These are phyloP conservation scores for Candida michaelii DNA, from an alignment of 805 yeast species.

Conservation along the genomic window DNA sequence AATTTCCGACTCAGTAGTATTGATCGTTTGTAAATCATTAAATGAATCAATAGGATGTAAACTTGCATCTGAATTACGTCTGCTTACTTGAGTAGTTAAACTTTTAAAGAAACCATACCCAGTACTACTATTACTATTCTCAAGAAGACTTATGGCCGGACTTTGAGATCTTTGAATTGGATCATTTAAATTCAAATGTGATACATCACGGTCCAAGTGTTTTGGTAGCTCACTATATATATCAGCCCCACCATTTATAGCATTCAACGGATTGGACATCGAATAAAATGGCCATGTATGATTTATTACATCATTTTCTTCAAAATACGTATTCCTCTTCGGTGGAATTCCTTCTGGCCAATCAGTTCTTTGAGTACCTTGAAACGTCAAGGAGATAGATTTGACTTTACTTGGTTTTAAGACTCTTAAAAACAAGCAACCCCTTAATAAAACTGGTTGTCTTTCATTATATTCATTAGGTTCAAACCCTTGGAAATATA, in stretches of 20 bases:
- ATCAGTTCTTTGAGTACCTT: constrained; percentile 75
- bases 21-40: constrained; percentile 19
- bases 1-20: constrained; percentile 18
- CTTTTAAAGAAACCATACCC: constrained; percentile 23
- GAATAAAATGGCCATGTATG: constrained; percentile 91
- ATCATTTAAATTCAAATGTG: constrained; percentile 36
- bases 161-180: constrained; percentile 18
- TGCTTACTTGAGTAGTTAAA: constrained; percentile 27
- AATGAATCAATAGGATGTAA: constrained; percentile 23
- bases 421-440: constrained; percentile 69
- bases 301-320: constrained; percentile 61
- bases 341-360: constrained; percentile 99
- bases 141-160: constrained; percentile 6
- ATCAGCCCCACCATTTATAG: constrained; percentile 48
- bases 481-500: constrained; percentile 82
- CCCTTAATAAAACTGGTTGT: constrained; percentile 81
- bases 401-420: constrained; percentile 72
- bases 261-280: constrained; percentile 19
- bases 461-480: constrained; percentile 58
- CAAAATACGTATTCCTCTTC: constrained; percentile 64
- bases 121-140: constrained; percentile 6
- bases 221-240: constrained; percentile 31
- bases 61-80: constrained; percentile 31
- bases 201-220: constrained; percentile 28
- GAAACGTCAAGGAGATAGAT: constrained; percentile 56